Evolutionary conservation across 2,329 filamentous ascomycete genomes (phyloP).

Genomic region (Aspergillus pseudotamarii): DNA sequence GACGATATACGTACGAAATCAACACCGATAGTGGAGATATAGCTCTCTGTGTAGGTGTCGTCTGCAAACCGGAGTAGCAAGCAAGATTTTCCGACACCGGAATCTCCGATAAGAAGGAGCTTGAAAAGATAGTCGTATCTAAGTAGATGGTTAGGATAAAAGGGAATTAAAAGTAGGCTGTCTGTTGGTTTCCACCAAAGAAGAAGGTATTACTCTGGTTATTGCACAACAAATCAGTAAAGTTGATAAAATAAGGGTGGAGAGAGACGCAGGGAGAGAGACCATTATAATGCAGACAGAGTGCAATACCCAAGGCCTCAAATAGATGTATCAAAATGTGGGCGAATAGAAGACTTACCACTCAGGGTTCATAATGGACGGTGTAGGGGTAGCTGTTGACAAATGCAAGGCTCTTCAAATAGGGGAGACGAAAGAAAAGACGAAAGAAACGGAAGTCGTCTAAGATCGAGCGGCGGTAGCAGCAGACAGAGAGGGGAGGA

Average conservation of each 20-base stretch:
- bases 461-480: slow-evolving; percentile 6
- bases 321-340: slow-evolving; percentile 4
- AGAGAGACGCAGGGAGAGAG: neutral
- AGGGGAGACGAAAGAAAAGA: slow-evolving; percentile 6
- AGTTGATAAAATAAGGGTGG: neutral
- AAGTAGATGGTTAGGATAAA: slow-evolving; percentile 30
- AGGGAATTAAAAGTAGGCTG: slow-evolving; percentile 16
- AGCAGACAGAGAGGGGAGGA: slow-evolving; percentile 21
- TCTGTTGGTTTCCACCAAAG: neutral
- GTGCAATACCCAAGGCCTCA: neutral
- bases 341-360: slow-evolving; percentile 41
- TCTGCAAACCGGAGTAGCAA: slow-evolving; percentile 96
- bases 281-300: neutral
- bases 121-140: slow-evolving; percentile 99
- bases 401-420: slow-evolving; percentile 8
- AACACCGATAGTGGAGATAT: slow-evolving; percentile 99
- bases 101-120: slow-evolving; percentile 99
- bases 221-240: slow-evolving; percentile 3
- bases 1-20: slow-evolving; percentile 76
- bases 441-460: neutral
- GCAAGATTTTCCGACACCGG: slow-evolving; percentile 99
- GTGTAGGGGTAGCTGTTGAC: slow-evolving; percentile 14
- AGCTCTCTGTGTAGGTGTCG: slow-evolving; percentile 98
- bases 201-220: slow-evolving; percentile 6
- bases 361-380: slow-evolving; percentile 53